Base-by-base conservation (phyloP, 2,329 filamentous ascomycete species). In the Xylogone sp. region DNA sequence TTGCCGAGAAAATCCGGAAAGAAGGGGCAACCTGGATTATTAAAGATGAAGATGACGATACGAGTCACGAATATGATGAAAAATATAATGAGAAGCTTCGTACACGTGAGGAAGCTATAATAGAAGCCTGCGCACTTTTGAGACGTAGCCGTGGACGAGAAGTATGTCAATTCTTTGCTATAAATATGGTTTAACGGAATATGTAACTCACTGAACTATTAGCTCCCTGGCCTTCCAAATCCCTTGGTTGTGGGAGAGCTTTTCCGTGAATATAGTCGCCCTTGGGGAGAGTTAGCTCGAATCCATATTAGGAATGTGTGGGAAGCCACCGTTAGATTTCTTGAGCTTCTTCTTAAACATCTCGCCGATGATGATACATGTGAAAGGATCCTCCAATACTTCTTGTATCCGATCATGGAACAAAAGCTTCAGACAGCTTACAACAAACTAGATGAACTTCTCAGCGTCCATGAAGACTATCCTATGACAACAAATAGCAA, bases 201-300 rank as follows among this genome's bases (percentile, higher is more conserved):
- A 10, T 5, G n/a, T 39, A 39, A 39, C 34, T 39, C 8, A 39
- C 34, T 7, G n/a, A 39, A 16, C n/a, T 16, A 5, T 7, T 39
- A 39, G 34, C 34, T 39, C n/a, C 53, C 50, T 19, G 53, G 53
- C 43, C 42, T 56, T 3, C 56, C 56, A 21, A 58, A 58, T 42
- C 54, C 53, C 16, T 48, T 56, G 12, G 49, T 59, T 2, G 55
- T 60, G 5, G 53, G 57, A 51, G 55, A 53, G 29, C 49, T 57
- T 21, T 51, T 51, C 12, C 49, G 49, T 2, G 27, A 51, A 46
- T 51, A 51, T 21, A 51, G 49, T 16, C 49, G 43, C n/a, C 49
- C 49, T 10, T 51, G 49, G 49, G 49, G 45, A 31, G 18, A 6
- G 0, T n/a, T 29, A 34, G 49, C 49, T 6, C 21, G 49, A 3